These are phyloP conservation scores for Orbilia quercus DNA, from an alignment of 2,329 filamentous ascomycete species.

Conservation along the genomic window DNA sequence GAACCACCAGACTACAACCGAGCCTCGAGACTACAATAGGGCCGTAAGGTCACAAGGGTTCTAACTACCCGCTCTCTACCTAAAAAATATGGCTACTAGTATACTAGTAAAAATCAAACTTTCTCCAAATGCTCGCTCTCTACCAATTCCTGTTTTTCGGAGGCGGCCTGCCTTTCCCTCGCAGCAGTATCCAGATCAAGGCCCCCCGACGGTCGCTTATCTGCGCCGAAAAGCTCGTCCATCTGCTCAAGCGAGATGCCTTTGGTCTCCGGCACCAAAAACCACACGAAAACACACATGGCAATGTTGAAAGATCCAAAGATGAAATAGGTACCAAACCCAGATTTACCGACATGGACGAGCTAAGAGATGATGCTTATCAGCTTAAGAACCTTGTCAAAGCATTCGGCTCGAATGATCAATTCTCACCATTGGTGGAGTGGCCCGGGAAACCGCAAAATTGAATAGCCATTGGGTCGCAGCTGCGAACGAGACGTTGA, in stretches of 20 bases:
- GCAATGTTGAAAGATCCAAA: conserved; percentile 74
- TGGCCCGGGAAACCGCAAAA: conserved; percentile 75
- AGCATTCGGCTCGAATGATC: not conserved
- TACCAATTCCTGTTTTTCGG: conserved; percentile 33
- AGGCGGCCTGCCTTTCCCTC: conserved; percentile 13
- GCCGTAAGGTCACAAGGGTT: too few species aligned
- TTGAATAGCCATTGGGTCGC: conserved; percentile 80
- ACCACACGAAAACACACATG: conserved; percentile 71
- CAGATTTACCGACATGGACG: conserved; percentile 64
- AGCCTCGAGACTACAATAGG: too few species aligned
- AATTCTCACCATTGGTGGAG: conserved; percentile 74
- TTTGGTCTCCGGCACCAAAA: conserved; percentile 74
- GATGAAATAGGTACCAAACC: conserved; percentile 74
- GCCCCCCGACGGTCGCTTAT: conserved; percentile 21
- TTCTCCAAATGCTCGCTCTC: conserved; percentile 36
- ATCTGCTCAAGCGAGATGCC: conserved; percentile 65
- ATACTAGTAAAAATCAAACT: not conserved
- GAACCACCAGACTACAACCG: too few species aligned
- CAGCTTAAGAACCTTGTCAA: not conserved
- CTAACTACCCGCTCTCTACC: too few species aligned
- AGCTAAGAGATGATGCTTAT: not conserved
- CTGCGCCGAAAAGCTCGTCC: conserved; percentile 61
- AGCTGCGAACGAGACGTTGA: conserved; percentile 76
- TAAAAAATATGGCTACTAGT: too few species aligned
- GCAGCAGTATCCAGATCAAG: conserved; percentile 39